phyloP scores from a whole-genome alignment of 2,329 filamentous ascomycete species.

The Diaporthe ilicicola region DNA sequence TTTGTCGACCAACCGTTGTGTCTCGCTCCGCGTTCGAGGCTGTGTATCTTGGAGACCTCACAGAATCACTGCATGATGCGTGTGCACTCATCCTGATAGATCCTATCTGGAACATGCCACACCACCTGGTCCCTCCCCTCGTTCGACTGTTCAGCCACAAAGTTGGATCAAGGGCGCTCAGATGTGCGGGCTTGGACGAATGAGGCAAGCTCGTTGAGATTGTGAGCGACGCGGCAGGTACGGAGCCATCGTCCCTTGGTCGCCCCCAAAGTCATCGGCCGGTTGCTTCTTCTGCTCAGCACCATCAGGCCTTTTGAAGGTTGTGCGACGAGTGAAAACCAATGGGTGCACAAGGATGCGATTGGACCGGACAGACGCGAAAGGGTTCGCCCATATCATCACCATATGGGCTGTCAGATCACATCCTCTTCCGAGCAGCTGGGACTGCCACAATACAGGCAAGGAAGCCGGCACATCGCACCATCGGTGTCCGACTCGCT shows the following conservation, averaged over 20 bases:
- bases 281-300: neutral
- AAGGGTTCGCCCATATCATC: neutral
- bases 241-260: conserved; percentile 12
- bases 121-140: neutral
- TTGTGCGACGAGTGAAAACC: neutral
- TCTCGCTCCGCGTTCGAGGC: neutral
- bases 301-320: neutral
- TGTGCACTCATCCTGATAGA: neutral
- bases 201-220: neutral
- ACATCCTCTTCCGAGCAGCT: neutral
- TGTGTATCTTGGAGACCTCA: neutral
- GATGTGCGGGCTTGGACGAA: neutral
- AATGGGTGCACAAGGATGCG: neutral
- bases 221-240: neutral
- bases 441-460: neutral
- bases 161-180: neutral
- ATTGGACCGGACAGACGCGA: conserved; percentile 6
- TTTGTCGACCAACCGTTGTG: neutral
- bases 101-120: neutral
- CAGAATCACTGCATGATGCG: neutral
- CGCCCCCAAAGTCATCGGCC: neutral
- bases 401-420: neutral
- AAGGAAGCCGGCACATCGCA: neutral
- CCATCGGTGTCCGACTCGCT: neutral
- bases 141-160: conserved; percentile 16